Evolutionary conservation across 164 flowering plant genomes (phyloP).

Genomic region (Brasenia schreberi): DNA sequence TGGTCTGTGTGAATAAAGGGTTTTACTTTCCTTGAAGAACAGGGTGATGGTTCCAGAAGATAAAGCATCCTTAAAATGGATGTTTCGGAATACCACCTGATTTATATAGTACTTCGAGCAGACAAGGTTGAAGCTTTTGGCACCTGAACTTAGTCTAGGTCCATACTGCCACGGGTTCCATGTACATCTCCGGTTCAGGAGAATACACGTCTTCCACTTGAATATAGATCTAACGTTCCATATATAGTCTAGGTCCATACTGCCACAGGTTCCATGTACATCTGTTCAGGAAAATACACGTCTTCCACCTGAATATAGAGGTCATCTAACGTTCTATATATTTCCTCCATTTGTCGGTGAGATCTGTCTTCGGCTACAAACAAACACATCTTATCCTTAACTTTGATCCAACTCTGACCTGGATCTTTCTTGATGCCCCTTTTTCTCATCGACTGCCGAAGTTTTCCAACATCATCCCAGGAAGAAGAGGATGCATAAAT

Average conservation of each 20-base stretch:
- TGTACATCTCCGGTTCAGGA: background rate
- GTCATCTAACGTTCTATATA: conserved; percentile 28
- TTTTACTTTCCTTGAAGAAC: too few relatives aligned
- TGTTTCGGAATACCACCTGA: too few relatives aligned
- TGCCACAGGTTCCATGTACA: too few relatives aligned
- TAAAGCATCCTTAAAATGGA: too few relatives aligned
- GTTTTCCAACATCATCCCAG: conserved; percentile 43
- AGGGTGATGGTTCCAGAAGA: too few relatives aligned
- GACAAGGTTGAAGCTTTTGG: too few relatives aligned
- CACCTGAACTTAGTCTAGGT: too few relatives aligned
- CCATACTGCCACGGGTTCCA: too few relatives aligned
- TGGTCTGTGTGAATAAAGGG: too few relatives aligned
- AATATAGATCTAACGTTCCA: conserved; percentile 19
- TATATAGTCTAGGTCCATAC: conserved; percentile 11
- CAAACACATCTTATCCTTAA: conserved; percentile 25
- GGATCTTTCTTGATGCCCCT: conserved; percentile 41
- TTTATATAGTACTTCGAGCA: too few relatives aligned
- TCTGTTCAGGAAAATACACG: background rate
- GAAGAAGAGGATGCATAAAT: conserved; percentile 41
- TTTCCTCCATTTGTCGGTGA: conserved; percentile 33
- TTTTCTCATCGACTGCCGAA: conserved; percentile 43
- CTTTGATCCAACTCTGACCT: conserved; percentile 62
- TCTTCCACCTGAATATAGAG: conserved; percentile 32
- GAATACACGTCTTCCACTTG: conserved; percentile 20
- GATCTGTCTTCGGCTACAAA: conserved; percentile 40